Evolutionary conservation across 345 rosid species (phyloP).

Genomic region (Boechera divaricarpa): DNA sequence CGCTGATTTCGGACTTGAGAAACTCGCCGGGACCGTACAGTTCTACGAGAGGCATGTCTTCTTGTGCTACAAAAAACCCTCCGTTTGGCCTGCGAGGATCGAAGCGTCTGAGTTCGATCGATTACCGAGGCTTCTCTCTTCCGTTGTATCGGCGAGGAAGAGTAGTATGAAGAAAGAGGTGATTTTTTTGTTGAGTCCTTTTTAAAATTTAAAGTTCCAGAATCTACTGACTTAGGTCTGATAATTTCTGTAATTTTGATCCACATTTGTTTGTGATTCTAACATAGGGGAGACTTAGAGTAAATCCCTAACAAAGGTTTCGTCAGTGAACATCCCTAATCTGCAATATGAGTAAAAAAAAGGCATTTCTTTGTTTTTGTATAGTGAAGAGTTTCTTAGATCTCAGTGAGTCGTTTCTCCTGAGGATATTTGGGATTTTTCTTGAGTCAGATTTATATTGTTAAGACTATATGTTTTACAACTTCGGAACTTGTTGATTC

Average conservation of each 20-base stretch:
- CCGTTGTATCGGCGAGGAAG: constrained; percentile 71
- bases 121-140: constrained; percentile 86
- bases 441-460: background rate
- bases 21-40: constrained; percentile 73
- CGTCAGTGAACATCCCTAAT: constrained; percentile 1
- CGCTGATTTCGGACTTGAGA: constrained; percentile 61
- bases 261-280: constrained; percentile 10
- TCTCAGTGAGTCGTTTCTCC: background rate
- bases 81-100: constrained; percentile 90
- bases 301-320: background rate
- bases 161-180: constrained; percentile 72
- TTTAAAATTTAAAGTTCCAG: constrained; percentile 48
- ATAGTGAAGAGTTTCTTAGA: constrained; percentile 6
- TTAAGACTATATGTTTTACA: background rate
- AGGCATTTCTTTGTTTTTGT: background rate
- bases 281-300: background rate
- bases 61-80: constrained; percentile 89
- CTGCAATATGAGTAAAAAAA: background rate
- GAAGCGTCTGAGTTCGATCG: constrained; percentile 99
- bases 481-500: background rate
- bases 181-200: background rate
- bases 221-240: constrained; percentile 15
- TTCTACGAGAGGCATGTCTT: constrained; percentile 84
- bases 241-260: background rate
- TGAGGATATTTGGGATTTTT: constrained; percentile 7